Base-by-base conservation (phyloP, 2,329 filamentous ascomycete species). In the Exserohilum turcica region DNA sequence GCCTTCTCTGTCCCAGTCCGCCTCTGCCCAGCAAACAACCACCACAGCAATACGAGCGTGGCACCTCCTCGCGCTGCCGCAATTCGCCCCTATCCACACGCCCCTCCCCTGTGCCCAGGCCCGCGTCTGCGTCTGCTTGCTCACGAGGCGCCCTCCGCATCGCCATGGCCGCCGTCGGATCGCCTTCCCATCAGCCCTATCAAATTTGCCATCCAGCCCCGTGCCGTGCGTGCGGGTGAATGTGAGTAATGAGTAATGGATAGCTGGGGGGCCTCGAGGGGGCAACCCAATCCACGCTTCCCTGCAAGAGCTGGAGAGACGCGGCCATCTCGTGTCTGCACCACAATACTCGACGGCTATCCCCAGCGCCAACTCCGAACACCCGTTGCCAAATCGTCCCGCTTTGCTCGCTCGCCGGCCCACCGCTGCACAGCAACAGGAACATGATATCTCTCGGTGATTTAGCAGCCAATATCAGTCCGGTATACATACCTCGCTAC, bases 21-120 rank as follows among this genome's bases (percentile, higher is more conserved):
- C 50, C 29, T 49, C n/a, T 35, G 48, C 48, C 48, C 43, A 52
- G 48, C 35, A 46, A n/a, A n/a, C 18, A 35, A 47, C 47, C 43
- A 47, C 36, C 48, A 40, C 29, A 12, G 19, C 3, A 32, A 37
- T 43, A 38, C 44, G 32, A 53, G 32, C 44, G 48, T 43, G 44
- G 38, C 33, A 39, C 31, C 24, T n/a, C 31, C 24, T n/a, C n/a
- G 28, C 18, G 42, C 48, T 21, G 50, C 38, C 50, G 45, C 19
- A 43, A 43, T 32, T 27, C 16, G 27, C 16, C 37, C 36, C 27
- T 37, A 28, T 15, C 16, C n/a, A 49, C 31, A 49, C 32, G 37
- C 29, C 24, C 38, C 38, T 37, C 28, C 28, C 27, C 19, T 36
- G 27, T n/a, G 38, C 38, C 38, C 38, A 48, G 50, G 38, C 38